Base-by-base conservation (phyloP, 352 stramenopile genomes). In the Phytopythium chamaehyphon region DNA sequence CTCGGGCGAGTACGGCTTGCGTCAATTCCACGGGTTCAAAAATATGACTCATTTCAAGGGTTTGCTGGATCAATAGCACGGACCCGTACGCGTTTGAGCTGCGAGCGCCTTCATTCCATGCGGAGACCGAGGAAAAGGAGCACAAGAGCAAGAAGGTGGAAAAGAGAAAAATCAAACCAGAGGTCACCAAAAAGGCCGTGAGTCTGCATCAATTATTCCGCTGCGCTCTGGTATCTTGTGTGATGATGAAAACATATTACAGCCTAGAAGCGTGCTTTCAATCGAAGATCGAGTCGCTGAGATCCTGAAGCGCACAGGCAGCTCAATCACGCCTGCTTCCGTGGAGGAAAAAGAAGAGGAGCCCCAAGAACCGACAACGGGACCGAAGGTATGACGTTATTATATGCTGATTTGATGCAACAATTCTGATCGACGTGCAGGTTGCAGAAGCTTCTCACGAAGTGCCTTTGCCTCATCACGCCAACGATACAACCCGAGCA, bases 31-130 rank as follows among this genome's bases (percentile, higher is more conserved):
- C 5, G 3, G 51, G 12, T 38, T 0, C 49, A 3, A 11, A 19
- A 6, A 0, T 46, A 11, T 46, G 12, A 24, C 14, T 49, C 22
- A 1, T 37, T 37, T 47, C 15, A 35, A 11, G 15, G 14, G 8
- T 39, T 12, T 14, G 16, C 9, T n/a, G 40, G 24, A 7, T 36
- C 11, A 10, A 4, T 49, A 90, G 77, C 26, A 56, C 61, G 37
- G 83, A 93, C 59, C 83, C 83, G 26, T 93, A 90, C 40, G 69
- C 69, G 15, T 93, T 90, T 63, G 77, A 90, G 21, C 70, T 93
- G 44, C 14, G n/a, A 23, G 69, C 59, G 40, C 49, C 64, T 12
- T 59, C 69, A 6, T 64, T 67, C 23, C 59, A 73, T 51, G 43
- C 53, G 2, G 22, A 40, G 7, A 54, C 40, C n/a, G 51, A 61